Evolutionary conservation across 208 protist genomes (phyloP).

Genomic region (Plasmodiophora brassicae): DNA sequence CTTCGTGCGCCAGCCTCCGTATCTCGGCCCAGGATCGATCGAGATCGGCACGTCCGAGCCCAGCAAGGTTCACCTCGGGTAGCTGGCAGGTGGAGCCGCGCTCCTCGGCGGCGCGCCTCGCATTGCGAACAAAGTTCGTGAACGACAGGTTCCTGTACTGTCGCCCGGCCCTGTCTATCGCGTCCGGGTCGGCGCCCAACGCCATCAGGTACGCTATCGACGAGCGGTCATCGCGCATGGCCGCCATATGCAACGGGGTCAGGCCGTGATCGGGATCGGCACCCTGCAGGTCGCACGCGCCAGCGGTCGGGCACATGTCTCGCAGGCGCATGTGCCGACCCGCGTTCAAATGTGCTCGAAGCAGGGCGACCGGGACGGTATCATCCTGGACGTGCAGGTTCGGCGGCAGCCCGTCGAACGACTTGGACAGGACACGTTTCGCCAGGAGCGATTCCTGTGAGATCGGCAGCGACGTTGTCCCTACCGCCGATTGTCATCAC

Average conservation of each 20-base stretch:
- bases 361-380: not conserved
- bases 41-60: no score
- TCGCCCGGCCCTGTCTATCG: not conserved
- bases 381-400: not conserved
- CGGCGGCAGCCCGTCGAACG: not conserved
- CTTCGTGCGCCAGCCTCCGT: not conserved
- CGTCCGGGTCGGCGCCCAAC: not conserved
- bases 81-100: not conserved
- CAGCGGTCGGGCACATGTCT: not conserved
- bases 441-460: not conserved
- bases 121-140: not conserved
- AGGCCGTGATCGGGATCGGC: not conserved
- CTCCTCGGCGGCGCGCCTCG: not conserved
- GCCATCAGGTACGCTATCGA: not conserved
- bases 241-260: not conserved
- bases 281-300: not conserved
- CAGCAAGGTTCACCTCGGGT: not conserved
- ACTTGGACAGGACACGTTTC: not conserved
- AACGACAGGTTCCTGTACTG: not conserved
- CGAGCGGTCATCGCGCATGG: not conserved
- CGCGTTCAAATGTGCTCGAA: not conserved
- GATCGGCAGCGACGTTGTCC: conserved; percentile 7
- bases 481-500: not conserved
- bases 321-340: not conserved
- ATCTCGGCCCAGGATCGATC: no score